These are phyloP conservation scores for Penicillium sp. DNA, from an alignment of 2,329 filamentous ascomycete genomes.

Conservation along the genomic window DNA sequence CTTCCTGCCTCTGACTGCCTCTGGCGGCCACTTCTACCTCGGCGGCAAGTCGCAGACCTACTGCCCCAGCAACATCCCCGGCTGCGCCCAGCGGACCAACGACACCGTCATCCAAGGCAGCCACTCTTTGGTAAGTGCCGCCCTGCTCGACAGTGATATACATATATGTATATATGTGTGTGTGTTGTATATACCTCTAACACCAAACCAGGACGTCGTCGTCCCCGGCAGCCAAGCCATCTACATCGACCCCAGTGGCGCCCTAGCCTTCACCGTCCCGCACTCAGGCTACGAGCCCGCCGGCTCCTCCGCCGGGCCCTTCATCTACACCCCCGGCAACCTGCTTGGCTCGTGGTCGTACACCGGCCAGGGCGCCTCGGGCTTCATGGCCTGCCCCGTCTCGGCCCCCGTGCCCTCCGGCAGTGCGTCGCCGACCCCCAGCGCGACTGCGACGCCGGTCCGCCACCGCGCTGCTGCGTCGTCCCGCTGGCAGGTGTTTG, in stretches of 20 bases:
- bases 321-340: conserved; percentile 38
- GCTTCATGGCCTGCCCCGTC: conserved; percentile 45
- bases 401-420: too few species aligned
- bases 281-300: conserved; percentile 54
- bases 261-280: conserved; percentile 55
- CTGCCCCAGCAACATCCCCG: conserved; percentile 44
- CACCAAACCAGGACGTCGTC: conserved; percentile 41
- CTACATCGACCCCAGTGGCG: conserved; percentile 55
- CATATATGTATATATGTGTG: too few species aligned
- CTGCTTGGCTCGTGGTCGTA: conserved; percentile 30
- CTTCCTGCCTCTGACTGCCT: conserved; percentile 46
- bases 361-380: conserved; percentile 32
- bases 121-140: conserved; percentile 30
- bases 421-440: conserved; percentile 4
- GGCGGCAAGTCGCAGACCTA: conserved; percentile 48
- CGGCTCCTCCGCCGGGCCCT: conserved; percentile 52
- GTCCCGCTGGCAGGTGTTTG: conserved; percentile 40
- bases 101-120: conserved; percentile 47
- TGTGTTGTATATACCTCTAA: too few species aligned
- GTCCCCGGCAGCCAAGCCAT: conserved; percentile 63
- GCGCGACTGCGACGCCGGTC: conserved; percentile 7
- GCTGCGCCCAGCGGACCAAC: conserved; percentile 45
- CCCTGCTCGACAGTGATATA: conserved; percentile 22
- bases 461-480: conserved; percentile 11
- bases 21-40: conserved; percentile 49